Percentiles rank a stretch among this genome's conserved stretches.
phyloP scores from a whole-genome alignment of 208 protist genomes.

The Naegleria fowleri region DNA sequence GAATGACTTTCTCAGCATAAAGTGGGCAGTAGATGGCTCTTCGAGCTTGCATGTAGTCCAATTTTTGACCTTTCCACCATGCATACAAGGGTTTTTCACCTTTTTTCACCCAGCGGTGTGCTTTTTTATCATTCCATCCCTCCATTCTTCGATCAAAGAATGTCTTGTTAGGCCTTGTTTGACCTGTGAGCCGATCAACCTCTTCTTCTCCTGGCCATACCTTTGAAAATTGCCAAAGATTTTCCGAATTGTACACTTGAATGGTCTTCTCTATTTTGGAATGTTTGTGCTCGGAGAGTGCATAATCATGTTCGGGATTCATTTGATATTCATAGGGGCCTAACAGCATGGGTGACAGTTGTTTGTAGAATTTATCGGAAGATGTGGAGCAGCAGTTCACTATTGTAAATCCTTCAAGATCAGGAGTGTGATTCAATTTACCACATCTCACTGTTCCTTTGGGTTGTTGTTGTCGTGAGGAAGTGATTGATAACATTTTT shows the following conservation, averaged over 20 bases:
- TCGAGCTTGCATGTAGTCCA: neutral
- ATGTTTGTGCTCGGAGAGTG: neutral
- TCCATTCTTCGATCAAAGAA: neutral
- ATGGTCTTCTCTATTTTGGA: neutral
- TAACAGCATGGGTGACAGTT: slow-evolving; percentile 12
- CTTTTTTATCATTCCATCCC: slow-evolving; percentile 22
- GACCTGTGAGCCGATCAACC: neutral
- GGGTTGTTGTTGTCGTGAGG: no score
- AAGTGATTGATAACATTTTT: no score
- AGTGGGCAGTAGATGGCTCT: slow-evolving; percentile 16
- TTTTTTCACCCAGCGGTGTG: slow-evolving; percentile 21
- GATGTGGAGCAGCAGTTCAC: neutral
- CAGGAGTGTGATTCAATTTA: neutral
- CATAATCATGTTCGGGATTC: neutral
- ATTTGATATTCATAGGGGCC: slow-evolving; percentile 14
- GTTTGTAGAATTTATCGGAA: neutral
- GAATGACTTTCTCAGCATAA: neutral
- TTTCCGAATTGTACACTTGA: slow-evolving; percentile 4
- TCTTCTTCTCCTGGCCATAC: slow-evolving; percentile 26
- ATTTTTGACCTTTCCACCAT: slow-evolving; percentile 6
- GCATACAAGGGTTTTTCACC: neutral
- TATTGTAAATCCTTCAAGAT: neutral
- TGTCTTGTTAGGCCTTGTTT: neutral
- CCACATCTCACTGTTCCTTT: neutral
- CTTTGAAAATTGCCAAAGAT: slow-evolving; percentile 26